A percentile compares a stretch with the other conserved stretches of the same genome.
Evolutionary conservation across 2,329 filamentous ascomycete genomes (phyloP).

Genomic region (Trichoderma pleuroti): DNA sequence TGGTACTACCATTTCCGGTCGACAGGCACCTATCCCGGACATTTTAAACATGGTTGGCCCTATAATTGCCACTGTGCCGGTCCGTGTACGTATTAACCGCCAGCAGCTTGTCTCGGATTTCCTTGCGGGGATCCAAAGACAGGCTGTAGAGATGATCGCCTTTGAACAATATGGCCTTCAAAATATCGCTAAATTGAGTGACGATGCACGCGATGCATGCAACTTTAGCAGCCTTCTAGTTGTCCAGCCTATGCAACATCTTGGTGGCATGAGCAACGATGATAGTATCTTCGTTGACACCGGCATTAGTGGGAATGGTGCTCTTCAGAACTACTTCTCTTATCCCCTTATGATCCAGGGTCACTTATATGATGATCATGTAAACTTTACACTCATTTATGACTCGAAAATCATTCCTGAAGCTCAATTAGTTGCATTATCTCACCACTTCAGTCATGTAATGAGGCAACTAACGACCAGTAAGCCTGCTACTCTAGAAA

Average conservation of each 20-base stretch:
- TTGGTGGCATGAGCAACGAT: background rate
- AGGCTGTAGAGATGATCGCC: slow-evolving; percentile 22
- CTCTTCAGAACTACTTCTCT: slow-evolving; percentile 14
- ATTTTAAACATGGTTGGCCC: slow-evolving; percentile 24
- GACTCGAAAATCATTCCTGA: background rate
- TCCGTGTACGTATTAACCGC: slow-evolving; percentile 8
- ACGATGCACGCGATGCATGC: slow-evolving; percentile 19
- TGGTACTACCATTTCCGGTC: slow-evolving; percentile 23
- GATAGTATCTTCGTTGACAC: background rate
- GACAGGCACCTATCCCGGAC: slow-evolving; percentile 24
- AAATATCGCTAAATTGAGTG: slow-evolving; percentile 23
- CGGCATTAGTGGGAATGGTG: background rate
- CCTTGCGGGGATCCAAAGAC: slow-evolving; percentile 18
- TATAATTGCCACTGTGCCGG: slow-evolving; percentile 22
- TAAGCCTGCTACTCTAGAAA: background rate
- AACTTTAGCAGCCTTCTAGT: slow-evolving; percentile 25
- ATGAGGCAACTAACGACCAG: background rate
- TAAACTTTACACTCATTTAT: background rate
- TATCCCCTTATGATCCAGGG: slow-evolving; percentile 14
- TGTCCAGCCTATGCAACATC: slow-evolving; percentile 19
- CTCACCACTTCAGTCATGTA: slow-evolving; percentile 11
- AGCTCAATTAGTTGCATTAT: background rate
- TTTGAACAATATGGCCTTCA: slow-evolving; percentile 27
- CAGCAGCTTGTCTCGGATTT: background rate
- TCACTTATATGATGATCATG: background rate